Evolutionary conservation across 345 rosid species (phyloP), one percentile per base, ranked within the genome.

Genomic region (Eucalyptus lansdowneana): DNA sequence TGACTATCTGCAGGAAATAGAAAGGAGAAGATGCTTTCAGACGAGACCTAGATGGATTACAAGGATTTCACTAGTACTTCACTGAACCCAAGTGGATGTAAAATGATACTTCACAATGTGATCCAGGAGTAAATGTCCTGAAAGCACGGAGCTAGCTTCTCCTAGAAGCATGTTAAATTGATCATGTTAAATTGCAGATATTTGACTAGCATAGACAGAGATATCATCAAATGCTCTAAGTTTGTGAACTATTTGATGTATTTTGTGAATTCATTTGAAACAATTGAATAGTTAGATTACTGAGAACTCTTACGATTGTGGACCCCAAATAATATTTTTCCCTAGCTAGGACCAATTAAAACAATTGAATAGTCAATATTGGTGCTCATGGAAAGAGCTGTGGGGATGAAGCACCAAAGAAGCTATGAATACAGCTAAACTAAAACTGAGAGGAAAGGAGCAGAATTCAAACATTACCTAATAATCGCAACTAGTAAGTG

Each of bases 131-230:
- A 58, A 24, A 56, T 22, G 91, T 96, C 94, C 9, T 19, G 97
- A 94, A 8, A 95, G 92, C 87, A 92, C 93, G 93, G 96, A 97
- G 2, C 86, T 93, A 81, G 95, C 95, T 93, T 97, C 96, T 93
- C 97, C 99, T 90, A 96, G 91, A 90, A 92, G 94, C n/a, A 56
- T 56, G 9, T 9, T 58, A 21, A 4, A 58, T 58, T 24, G 14
- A 58, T 58, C 29, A 58, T 58, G n/a, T 58, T 25, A 0, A 58
- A 25, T 58, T 25, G n/a, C 13, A 29, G 67, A 58, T 15, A 58
- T 58, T 58, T 58, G 67, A 25, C 67, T 58, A 25, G 67, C 29
- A 58, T 25, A 11, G 67, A 25, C 7, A 58, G n/a, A 50, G 53
- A 50, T 5, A 50, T 50, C 17, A 0, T 5, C 53, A 50, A 14